A percentile compares a stretch with the other conserved stretches of the same genome.
phyloP scores from a whole-genome alignment of 805 yeast genomes.

The Candida chilensis region DNA sequence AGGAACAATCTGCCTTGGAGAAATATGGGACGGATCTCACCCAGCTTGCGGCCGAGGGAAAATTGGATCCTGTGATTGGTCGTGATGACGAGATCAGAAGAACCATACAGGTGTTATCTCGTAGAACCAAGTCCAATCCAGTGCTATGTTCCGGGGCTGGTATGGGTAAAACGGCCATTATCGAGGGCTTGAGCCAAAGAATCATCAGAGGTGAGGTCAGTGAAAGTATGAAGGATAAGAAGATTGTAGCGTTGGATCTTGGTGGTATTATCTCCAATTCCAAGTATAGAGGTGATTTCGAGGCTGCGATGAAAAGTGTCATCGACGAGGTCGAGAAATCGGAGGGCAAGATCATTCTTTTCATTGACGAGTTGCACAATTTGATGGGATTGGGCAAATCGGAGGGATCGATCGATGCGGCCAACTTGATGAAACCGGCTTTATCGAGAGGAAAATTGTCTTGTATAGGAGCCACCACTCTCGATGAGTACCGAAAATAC shows the following conservation, averaged over 20 bases:
- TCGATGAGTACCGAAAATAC: conserved; percentile 86
- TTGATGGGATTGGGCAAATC: conserved; percentile 86
- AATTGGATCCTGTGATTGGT: conserved; percentile 94
- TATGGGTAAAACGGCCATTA: conserved; percentile 94
- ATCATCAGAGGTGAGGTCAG: conserved; percentile 91
- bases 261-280: conserved; percentile 93
- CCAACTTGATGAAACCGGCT: conserved; percentile 87
- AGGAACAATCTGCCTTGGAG: conserved; percentile 69
- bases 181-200: conserved; percentile 95
- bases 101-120: conserved; percentile 83
- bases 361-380: conserved; percentile 87
- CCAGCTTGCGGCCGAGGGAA: conserved; percentile 78
- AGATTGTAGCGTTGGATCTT: conserved; percentile 74
- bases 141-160: conserved; percentile 95
- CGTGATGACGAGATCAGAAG: conserved; percentile 92
- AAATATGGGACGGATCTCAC: conserved; percentile 84
- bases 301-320: conserved; percentile 75
- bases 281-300: conserved; percentile 93
- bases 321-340: conserved; percentile 78
- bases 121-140: conserved; percentile 94
- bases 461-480: conserved; percentile 94
- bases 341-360: conserved; percentile 67
- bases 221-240: conserved; percentile 82
- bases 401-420: conserved; percentile 94
- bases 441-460: conserved; percentile 88